Evolutionary conservation across 345 rosid species (phyloP).

Genomic region (Citrus unshiu): DNA sequence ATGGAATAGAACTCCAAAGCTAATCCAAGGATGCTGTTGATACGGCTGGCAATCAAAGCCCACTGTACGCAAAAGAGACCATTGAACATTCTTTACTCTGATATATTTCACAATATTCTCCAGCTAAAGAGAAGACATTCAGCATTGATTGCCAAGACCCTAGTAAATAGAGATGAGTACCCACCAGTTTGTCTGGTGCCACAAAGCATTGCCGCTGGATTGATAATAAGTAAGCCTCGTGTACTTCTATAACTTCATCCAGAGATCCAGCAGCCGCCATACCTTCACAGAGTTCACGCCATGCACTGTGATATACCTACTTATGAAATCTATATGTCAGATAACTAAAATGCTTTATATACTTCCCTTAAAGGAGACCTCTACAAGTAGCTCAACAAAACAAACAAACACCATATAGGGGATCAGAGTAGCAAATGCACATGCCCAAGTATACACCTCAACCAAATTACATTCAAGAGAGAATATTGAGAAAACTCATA

Average conservation of each 20-base stretch:
- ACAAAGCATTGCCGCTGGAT: conserved; percentile 97
- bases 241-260: conserved; percentile 94
- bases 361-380: neutral
- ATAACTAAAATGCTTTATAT: neutral
- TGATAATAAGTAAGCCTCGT: conserved; percentile 83
- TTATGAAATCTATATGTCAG: conserved; percentile 23
- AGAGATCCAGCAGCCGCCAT: conserved; percentile 86
- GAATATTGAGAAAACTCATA: conserved; percentile 36
- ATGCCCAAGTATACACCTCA: neutral
- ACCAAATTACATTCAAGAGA: neutral
- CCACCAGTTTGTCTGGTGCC: conserved; percentile 93
- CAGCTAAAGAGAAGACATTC: conserved; percentile 1
- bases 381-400: neutral
- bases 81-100: neutral
- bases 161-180: conserved; percentile 12
- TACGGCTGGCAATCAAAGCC: conserved; percentile 89
- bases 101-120: conserved; percentile 5
- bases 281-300: conserved; percentile 95
- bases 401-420: neutral
- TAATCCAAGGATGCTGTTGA: conserved; percentile 81
- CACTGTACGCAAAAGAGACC: conserved; percentile 48
- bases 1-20: conserved; percentile 88
- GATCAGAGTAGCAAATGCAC: neutral
- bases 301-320: conserved; percentile 96
- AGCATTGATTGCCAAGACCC: neutral